Conservation (phyloP, 1,284 basidiomycete species). For the Hemileia vastatrix region DNA sequence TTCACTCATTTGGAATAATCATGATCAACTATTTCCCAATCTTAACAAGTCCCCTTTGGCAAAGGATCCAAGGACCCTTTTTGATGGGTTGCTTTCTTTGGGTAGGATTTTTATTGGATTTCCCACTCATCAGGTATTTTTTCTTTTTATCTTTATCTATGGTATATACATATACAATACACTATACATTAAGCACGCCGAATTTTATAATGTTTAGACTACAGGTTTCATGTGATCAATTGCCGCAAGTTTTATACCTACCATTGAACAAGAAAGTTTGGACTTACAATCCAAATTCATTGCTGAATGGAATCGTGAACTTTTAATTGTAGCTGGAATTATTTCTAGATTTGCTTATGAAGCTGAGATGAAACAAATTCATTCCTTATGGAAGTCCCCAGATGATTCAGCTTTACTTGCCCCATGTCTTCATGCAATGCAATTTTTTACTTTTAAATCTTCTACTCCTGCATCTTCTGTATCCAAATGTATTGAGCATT, state of each 20-base stretch:
- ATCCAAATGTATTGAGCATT: constrained; percentile 63
- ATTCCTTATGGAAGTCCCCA: constrained; percentile 42
- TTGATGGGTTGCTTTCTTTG: constrained; percentile 46
- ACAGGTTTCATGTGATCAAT: constrained; percentile 88
- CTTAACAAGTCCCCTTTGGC: constrained; percentile 32
- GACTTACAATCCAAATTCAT: constrained; percentile 51
- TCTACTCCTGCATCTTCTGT: constrained; percentile 82
- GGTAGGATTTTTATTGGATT: constrained; percentile 64
- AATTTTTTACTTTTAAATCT: constrained; percentile 75
- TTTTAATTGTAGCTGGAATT: constrained; percentile 66
- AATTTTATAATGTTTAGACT: too few relatives aligned
- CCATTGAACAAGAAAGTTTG: constrained; percentile 90
- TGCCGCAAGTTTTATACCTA: constrained; percentile 86
- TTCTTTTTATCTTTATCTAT: too few relatives aligned
- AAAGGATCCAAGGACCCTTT: constrained; percentile 46
- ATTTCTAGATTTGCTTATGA: constrained; percentile 78
- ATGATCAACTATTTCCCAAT: constrained; percentile 61
- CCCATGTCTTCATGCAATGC: constrained; percentile 69
- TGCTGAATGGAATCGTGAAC: constrained; percentile 67
- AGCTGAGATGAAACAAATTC: constrained; percentile 56
- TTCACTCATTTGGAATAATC: constrained; percentile 81
- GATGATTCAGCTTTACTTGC: constrained; percentile 48
- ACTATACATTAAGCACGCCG: too few relatives aligned
- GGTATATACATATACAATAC: too few relatives aligned
- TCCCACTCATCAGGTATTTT: constrained; percentile 69